These are phyloP conservation scores for Thinopyrum obtusiflorum DNA, from an alignment of 202 grass and related monocot species.

Conservation along the genomic window DNA sequence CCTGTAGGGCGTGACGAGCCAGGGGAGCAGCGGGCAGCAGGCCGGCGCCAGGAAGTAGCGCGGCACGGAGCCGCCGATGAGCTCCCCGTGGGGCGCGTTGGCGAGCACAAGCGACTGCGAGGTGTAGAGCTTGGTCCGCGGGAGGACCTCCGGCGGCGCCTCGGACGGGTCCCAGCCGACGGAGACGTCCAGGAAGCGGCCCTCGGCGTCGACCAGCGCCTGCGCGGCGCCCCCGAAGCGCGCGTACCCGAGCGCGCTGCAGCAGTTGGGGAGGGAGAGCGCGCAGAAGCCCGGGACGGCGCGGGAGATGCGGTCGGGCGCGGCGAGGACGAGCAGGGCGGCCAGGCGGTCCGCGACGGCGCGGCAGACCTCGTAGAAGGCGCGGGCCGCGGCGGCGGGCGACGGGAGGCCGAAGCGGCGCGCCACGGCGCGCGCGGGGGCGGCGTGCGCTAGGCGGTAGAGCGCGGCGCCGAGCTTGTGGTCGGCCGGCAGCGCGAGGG, in stretches of 20 bases:
- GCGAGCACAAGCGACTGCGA: constrained; percentile 47
- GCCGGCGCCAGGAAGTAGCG: constrained; percentile 68
- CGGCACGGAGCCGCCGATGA: constrained; percentile 53
- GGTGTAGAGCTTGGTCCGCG: constrained; percentile 57
- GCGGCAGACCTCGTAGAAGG: constrained; percentile 88
- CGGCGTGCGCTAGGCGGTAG: constrained; percentile 82
- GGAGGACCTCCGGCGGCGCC: constrained; percentile 52
- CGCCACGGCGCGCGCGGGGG: constrained; percentile 48
- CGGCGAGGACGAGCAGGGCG: constrained; percentile 55
- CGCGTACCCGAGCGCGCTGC: constrained; percentile 69
- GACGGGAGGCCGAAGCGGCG: constrained; percentile 76
- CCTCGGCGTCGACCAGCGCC: constrained; percentile 75
- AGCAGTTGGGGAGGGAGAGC: constrained; percentile 77
- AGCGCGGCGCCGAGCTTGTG: constrained; percentile 82
- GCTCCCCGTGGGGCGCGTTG: constrained; percentile 52
- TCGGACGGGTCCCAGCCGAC: constrained; percentile 64
- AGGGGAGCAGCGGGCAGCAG: constrained; percentile 73
- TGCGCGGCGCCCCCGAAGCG: constrained; percentile 59
- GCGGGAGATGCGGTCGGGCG: constrained; percentile 59
- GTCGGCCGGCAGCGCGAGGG: constrained; percentile 47
- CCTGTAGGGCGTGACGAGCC: constrained; percentile 76
- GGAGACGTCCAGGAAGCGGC: constrained; percentile 82
- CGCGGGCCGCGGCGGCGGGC: constrained; percentile 44
- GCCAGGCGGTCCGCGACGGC: constrained; percentile 59
- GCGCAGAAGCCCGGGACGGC: constrained; percentile 70